These are phyloP conservation scores for Flaveria bidentis DNA, from an alignment of 129 eudicot genomes.

Conservation along the genomic window DNA sequence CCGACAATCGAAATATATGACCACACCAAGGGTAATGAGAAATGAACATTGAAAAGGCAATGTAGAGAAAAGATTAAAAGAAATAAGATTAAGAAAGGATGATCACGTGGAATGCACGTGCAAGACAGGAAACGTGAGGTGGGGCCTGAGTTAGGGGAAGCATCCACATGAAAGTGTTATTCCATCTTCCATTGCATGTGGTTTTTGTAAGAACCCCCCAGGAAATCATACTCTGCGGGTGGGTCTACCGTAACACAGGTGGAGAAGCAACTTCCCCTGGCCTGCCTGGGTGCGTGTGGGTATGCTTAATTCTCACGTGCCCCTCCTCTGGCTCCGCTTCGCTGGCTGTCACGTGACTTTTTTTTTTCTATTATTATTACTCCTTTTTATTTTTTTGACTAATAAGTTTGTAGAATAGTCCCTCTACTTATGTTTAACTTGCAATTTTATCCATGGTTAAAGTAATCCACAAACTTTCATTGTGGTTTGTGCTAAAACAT, in stretches of 20 bases:
- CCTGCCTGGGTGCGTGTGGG: neutral
- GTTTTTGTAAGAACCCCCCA: conserved; percentile 27
- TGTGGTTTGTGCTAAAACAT: no score
- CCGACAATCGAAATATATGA: no score
- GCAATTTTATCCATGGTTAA: neutral
- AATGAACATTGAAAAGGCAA: neutral
- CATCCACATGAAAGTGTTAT: conserved; percentile 55
- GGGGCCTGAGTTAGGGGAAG: conserved; percentile 43
- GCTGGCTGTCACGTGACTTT: conserved; percentile 43
- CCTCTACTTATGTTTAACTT: conserved; percentile 10
- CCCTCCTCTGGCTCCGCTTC: conserved; percentile 23
- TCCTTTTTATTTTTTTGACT: neutral
- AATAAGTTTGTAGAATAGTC: neutral
- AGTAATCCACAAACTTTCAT: neutral
- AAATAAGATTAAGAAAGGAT: neutral
- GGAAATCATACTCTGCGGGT: conserved; percentile 38
- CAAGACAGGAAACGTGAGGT: conserved; percentile 45
- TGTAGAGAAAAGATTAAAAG: neutral
- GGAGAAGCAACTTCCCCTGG: conserved; percentile 24
- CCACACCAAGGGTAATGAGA: no score
- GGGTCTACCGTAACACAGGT: conserved; percentile 30
- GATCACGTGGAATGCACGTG: conserved; percentile 52
- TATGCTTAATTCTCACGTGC: conserved; percentile 49
- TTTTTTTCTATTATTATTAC: neutral
- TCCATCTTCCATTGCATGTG: conserved; percentile 38